phyloP scores from a whole-genome alignment of 345 rosid species.

The Hibiscus tridactylites region DNA sequence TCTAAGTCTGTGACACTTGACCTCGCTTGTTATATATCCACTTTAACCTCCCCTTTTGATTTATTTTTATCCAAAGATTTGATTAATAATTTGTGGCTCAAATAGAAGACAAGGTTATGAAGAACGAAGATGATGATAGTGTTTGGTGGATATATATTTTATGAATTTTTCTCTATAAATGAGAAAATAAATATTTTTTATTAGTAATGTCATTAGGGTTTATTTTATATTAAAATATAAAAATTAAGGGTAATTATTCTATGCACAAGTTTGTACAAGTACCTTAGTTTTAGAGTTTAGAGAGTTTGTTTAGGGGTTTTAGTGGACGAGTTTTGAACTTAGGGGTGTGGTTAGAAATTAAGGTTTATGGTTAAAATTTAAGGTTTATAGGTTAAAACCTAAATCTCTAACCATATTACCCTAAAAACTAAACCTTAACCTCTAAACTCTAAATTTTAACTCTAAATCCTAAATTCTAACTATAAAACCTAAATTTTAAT shows the following conservation, averaged over 20 bases:
- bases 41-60: not conserved
- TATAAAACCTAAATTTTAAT: no score
- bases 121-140: not conserved
- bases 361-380: no score
- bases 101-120: not conserved
- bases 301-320: no score
- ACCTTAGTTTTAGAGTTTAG: no score
- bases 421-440: no score
- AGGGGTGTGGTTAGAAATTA: no score
- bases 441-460: no score
- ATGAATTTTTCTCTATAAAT: not conserved
- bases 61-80: not conserved
- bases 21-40: not conserved
- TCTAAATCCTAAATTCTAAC: no score
- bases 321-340: no score
- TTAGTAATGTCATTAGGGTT: not conserved
- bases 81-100: not conserved
- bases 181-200: not conserved
- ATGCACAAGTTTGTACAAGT: not conserved
- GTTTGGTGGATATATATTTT: not conserved
- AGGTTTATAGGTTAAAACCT: no score
- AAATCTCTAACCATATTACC: no score
- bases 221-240: not conserved
- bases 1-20: not conserved
- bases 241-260: not conserved